Conservation (phyloP, 2,329 filamentous ascomycete species). For the Aspergillus hortae region DNA sequence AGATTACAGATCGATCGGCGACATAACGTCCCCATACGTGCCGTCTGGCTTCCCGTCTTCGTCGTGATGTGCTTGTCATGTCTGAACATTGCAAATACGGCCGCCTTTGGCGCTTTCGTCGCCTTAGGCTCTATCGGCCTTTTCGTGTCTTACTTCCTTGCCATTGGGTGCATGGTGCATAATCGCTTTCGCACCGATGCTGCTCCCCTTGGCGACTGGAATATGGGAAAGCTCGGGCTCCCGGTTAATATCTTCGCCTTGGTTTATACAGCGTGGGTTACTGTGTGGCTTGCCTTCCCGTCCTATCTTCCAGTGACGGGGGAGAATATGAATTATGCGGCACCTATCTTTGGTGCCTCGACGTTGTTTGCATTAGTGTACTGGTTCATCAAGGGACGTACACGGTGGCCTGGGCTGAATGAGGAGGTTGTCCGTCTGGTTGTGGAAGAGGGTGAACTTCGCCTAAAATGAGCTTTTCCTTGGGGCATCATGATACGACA, state of each 20-base stretch:
- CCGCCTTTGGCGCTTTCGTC: constrained; percentile 39
- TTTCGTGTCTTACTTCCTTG: constrained; percentile 40
- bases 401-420: not conserved
- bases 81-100: constrained; percentile 39
- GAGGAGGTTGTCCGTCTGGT: constrained; percentile 2
- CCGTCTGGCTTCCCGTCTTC: constrained; percentile 31
- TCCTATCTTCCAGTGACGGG: constrained; percentile 3
- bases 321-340: constrained; percentile 4
- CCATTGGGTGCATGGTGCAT: constrained; percentile 33
- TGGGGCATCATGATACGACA: too few relatives aligned
- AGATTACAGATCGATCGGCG: constrained; percentile 26
- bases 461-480: not conserved
- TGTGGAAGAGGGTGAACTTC: constrained; percentile 2
- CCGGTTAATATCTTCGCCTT: constrained; percentile 35
- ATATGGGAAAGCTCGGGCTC: constrained; percentile 19
- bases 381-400: constrained; percentile 1
- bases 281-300: constrained; percentile 1
- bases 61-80: constrained; percentile 33
- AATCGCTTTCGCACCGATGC: constrained; percentile 24
- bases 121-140: constrained; percentile 37
- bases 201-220: constrained; percentile 21
- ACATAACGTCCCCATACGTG: constrained; percentile 34
- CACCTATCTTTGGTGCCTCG: not conserved
- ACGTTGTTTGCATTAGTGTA: not conserved
- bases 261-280: constrained; percentile 14